Conservation (phyloP, 2,329 filamentous ascomycete genomes). For the Colletotrichum sansevieriae region DNA sequence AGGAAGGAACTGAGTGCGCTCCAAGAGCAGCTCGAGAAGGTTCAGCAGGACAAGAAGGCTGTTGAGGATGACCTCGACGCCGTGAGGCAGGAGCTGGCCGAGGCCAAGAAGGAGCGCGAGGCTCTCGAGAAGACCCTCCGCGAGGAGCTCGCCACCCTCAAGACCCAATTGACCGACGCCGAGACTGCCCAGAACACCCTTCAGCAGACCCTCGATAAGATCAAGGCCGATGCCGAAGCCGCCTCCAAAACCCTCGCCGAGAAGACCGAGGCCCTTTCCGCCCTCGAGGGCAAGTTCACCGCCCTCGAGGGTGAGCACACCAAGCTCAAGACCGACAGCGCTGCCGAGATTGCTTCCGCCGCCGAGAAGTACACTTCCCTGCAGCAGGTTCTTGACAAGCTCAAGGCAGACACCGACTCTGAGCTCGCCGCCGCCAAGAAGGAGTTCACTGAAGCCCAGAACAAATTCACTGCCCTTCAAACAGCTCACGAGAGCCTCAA, state of each 20-base stretch:
- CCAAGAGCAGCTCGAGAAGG: conserved; percentile 45
- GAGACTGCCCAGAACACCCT: conserved; percentile 50
- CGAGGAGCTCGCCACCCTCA: conserved; percentile 49
- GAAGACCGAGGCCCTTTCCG: conserved; percentile 47
- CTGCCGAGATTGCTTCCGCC: conserved; percentile 45
- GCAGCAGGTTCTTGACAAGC: conserved; percentile 45
- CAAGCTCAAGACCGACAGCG: conserved; percentile 47
- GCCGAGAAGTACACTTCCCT: conserved; percentile 41
- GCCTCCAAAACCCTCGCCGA: conserved; percentile 46
- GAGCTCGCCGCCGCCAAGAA: conserved; percentile 51
- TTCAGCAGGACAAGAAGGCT: conserved; percentile 48
- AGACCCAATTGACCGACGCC: conserved; percentile 52
- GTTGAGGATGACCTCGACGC: conserved; percentile 51
- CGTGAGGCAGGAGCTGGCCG: conserved; percentile 51
- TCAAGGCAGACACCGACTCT: conserved; percentile 44
- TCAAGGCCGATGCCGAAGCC: conserved; percentile 50
- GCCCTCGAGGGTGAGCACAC: conserved; percentile 46
- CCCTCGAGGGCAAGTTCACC: conserved; percentile 47
- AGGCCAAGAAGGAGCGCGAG: conserved; percentile 51
- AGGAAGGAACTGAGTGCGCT: conserved; percentile 49
- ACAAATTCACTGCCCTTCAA: conserved; percentile 49
- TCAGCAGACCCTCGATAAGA: conserved; percentile 47
- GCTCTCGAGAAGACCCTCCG: conserved; percentile 50
- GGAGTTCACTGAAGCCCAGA: conserved; percentile 49
- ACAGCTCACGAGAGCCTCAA: conserved; percentile 46